Conservation (phyloP, 1,284 basidiomycete species). For the Tilletia indica region DNA sequence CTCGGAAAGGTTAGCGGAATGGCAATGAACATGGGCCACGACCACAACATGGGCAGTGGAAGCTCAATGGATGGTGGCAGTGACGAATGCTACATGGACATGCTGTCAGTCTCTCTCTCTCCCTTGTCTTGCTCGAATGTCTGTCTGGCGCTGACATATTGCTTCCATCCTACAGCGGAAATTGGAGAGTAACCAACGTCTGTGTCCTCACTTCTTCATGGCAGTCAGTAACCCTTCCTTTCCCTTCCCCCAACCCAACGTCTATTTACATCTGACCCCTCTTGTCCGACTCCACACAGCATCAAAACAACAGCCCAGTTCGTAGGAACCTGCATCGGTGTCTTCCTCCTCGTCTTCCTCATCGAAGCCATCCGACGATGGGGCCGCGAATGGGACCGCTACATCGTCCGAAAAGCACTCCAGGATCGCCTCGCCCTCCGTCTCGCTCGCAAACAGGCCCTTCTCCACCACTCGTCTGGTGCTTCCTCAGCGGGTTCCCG, state of each 20-base stretch:
- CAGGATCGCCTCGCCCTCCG: constrained; percentile 14
- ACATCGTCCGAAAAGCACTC: constrained; percentile 24
- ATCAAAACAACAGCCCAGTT: constrained; percentile 27
- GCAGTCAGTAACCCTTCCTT: constrained; percentile 16
- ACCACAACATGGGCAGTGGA: background rate
- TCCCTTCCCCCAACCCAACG: background rate
- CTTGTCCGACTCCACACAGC: constrained; percentile 6
- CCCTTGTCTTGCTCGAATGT: background rate
- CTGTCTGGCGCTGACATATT: too few species aligned
- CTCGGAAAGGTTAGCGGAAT: background rate
- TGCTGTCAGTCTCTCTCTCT: constrained; percentile 18
- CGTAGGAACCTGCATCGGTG: constrained; percentile 28
- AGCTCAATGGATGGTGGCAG: background rate
- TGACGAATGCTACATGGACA: constrained; percentile 18
- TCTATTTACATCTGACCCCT: background rate
- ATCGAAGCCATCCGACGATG: constrained; percentile 26
- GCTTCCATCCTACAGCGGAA: constrained; percentile 16
- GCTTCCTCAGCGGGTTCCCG: background rate
- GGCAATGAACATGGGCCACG: constrained; percentile 3
- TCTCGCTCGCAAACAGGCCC: background rate
- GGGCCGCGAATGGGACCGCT: constrained; percentile 31
- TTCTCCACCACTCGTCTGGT: background rate
- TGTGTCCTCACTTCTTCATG: constrained; percentile 24
- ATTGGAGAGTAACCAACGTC: constrained; percentile 19
- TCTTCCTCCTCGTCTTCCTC: constrained; percentile 28